Conservation (phyloP, 2,329 filamentous ascomycete species). For the Hortaea sp. region DNA sequence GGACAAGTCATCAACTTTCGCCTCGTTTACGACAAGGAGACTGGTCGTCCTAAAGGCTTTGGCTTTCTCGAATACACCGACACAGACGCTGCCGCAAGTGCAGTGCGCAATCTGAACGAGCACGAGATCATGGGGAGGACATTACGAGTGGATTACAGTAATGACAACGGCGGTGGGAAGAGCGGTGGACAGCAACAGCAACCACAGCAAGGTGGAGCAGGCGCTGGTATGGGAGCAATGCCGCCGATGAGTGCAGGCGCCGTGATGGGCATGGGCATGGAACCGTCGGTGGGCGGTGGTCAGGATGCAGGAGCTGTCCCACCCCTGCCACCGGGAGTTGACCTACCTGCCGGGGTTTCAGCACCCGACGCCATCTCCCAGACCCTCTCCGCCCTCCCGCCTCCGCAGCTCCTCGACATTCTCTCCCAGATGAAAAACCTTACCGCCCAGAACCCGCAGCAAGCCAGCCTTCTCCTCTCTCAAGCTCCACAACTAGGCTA, state of each 20-base stretch:
- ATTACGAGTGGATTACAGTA: conserved; percentile 89
- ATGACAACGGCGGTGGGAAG: conserved; percentile 68
- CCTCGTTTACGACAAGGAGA: conserved; percentile 90
- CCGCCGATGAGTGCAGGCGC: not conserved
- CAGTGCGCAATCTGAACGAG: conserved; percentile 90
- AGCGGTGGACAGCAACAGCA: not conserved
- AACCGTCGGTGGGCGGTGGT: not conserved
- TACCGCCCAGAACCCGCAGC: conserved; percentile 68
- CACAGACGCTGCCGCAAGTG: conserved; percentile 81
- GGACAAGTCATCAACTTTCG: conserved; percentile 88
- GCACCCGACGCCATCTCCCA: conserved; percentile 86
- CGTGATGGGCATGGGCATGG: conserved; percentile 6
- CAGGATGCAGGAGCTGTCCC: conserved; percentile 51
- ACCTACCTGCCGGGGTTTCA: conserved; percentile 71
- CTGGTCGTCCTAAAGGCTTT: conserved; percentile 88
- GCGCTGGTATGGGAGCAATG: conserved; percentile 14
- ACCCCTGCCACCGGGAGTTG: conserved; percentile 72
- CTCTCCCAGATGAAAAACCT: conserved; percentile 89
- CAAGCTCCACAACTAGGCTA: conserved; percentile 89
- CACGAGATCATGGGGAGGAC: conserved; percentile 92
- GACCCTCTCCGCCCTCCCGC: conserved; percentile 76
- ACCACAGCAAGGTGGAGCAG: conserved; percentile 7
- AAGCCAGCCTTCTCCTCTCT: conserved; percentile 75
- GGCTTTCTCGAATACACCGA: conserved; percentile 95
- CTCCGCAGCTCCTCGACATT: conserved; percentile 84